Evolutionary conservation across 257 asterid species (phyloP).

Genomic region (Marsdenia floribunda): DNA sequence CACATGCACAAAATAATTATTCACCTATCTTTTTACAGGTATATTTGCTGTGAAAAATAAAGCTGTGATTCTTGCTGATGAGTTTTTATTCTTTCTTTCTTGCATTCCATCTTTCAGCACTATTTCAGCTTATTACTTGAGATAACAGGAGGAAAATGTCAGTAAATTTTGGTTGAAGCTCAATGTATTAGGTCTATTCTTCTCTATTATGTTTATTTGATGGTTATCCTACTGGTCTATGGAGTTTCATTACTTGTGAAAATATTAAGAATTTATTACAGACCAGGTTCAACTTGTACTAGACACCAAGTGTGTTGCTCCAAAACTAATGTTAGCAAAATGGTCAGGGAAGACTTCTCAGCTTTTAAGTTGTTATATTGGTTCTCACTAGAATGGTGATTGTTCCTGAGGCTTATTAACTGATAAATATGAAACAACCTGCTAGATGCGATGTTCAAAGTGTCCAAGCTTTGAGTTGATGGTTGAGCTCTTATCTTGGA

Average conservation of each 20-base stretch:
- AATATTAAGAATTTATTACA: neutral
- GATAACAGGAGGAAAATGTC: neutral
- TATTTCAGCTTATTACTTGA: neutral
- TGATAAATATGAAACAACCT: neutral
- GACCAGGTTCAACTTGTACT: neutral
- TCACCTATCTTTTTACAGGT: constrained; percentile 98
- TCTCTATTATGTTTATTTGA: neutral
- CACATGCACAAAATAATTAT: constrained; percentile 76
- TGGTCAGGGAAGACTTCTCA: neutral
- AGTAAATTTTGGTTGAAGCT: neutral
- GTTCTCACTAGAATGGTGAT: neutral
- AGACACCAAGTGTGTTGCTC: neutral
- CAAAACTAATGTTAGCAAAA: neutral
- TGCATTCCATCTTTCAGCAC: neutral
- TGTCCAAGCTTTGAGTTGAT: neutral
- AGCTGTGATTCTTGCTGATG: neutral
- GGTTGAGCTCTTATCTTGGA: neutral
- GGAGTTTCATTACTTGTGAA: neutral
- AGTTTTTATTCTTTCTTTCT: neutral
- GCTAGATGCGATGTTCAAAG: neutral
- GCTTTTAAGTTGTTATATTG: neutral
- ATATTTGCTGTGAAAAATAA: constrained; percentile 6
- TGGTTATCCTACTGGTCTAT: neutral
- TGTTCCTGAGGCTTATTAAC: neutral
- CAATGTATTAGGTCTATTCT: neutral